Conservation (phyloP, 2,329 filamentous ascomycete species). For the Aspergillus latus region DNA sequence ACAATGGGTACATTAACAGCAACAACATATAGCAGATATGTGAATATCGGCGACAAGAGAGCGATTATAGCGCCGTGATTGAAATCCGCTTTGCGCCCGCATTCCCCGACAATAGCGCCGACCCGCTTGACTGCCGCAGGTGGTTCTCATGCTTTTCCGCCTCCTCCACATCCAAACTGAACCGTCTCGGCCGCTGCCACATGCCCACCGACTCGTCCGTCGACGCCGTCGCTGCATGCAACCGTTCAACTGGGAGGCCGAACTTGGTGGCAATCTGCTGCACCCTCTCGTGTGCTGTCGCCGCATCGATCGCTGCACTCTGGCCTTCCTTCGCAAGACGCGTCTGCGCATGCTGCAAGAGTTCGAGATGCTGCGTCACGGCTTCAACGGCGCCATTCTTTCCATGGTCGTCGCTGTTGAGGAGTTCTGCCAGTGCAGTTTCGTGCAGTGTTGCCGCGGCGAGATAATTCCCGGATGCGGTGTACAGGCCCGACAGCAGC, state of each 20-base stretch:
- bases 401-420: slow-evolving; percentile 28
- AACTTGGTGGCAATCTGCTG: slow-evolving; percentile 31
- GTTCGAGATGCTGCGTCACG: slow-evolving; percentile 32
- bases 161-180: slow-evolving; percentile 36
- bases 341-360: slow-evolving; percentile 30
- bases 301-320: slow-evolving; percentile 17
- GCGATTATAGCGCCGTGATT: slow-evolving; percentile 21
- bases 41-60: background rate
- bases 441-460: slow-evolving; percentile 34
- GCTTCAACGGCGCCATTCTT: slow-evolving; percentile 23
- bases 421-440: slow-evolving; percentile 30
- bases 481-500: slow-evolving; percentile 53
- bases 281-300: slow-evolving; percentile 27
- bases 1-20: background rate
- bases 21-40: background rate
- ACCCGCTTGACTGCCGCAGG: slow-evolving; percentile 31
- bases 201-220: slow-evolving; percentile 29
- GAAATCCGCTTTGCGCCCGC: slow-evolving; percentile 26
- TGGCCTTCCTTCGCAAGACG: slow-evolving; percentile 25
- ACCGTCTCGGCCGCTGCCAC: slow-evolving; percentile 35
- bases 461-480: slow-evolving; percentile 35
- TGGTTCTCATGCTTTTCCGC: slow-evolving; percentile 31
- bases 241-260: slow-evolving; percentile 25
- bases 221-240: slow-evolving; percentile 18
- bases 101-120: slow-evolving; percentile 28